Evolutionary conservation across 2,329 filamentous ascomycete genomes (phyloP).

Genomic region (Apiospora phragmitis): DNA sequence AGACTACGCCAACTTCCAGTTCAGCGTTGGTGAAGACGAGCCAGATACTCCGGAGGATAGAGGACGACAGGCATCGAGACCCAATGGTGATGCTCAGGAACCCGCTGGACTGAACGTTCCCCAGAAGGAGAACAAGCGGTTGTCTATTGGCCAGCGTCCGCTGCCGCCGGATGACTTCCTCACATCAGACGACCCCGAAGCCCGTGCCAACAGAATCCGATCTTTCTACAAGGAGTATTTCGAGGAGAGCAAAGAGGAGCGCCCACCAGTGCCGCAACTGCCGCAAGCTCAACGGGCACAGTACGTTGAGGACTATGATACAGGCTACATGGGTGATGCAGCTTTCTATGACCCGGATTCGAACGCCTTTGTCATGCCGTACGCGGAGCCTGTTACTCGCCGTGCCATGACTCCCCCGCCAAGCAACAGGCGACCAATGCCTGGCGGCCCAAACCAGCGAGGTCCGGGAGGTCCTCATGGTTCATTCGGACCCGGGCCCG

Average conservation of each 20-base stretch:
- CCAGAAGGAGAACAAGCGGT: conserved; percentile 53
- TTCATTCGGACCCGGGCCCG: conserved; percentile 37
- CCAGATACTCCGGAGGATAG: conserved; percentile 18
- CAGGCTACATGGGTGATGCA: conserved; percentile 65
- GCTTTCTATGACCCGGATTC: conserved; percentile 66
- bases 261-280: conserved; percentile 17
- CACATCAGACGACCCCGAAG: conserved; percentile 85
- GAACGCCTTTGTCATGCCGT: conserved; percentile 76
- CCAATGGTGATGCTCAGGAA: conserved; percentile 27
- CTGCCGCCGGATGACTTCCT: conserved; percentile 81
- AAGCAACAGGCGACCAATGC: conserved; percentile 35
- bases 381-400: conserved; percentile 79
- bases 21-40: conserved; percentile 35
- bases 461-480: conserved; percentile 44
- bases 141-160: conserved; percentile 72
- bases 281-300: conserved; percentile 30
- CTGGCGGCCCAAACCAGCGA: conserved; percentile 28
- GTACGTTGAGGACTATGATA: conserved; percentile 77
- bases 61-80: conserved; percentile 19
- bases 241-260: conserved; percentile 68
- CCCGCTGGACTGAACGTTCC: conserved; percentile 52
- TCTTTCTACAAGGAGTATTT: conserved; percentile 99
- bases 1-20: conserved; percentile 18
- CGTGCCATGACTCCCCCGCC: conserved; percentile 96
- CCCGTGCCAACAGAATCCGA: conserved; percentile 91